Evolutionary conservation across 257 asterid species (phyloP), one percentile per base, ranked within the genome.

Genomic region (Solanum infundibuliforme): DNA sequence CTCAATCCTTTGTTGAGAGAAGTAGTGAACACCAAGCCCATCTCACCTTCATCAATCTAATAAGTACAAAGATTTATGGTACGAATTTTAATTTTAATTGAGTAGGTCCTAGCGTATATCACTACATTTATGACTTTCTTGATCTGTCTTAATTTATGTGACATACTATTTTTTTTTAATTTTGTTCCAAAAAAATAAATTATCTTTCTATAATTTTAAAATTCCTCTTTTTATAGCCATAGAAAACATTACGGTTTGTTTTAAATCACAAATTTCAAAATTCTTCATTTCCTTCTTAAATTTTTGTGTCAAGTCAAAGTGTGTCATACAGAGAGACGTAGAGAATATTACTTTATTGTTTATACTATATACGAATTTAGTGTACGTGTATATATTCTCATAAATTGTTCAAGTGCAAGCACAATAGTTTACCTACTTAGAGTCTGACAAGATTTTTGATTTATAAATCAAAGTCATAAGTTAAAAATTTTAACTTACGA

Each of bases 131-230:
- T 66, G 25, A 21, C 29, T 60, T 23, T 23, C 12, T 20, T 0
- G 0, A 18, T 52, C 12, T 23, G 6, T 60, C 13, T 8, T 9
- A 4, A 60, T 21, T 60, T 60, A 21, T 60, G 6, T 21, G 68
- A 60, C 5, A 55, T 4, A 8, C 6, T 5, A 2, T 1, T 18
- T 4, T 23, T 11, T 66, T 2, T 3, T 0, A 38, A 39, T 1
- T 41, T 41, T 11, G 2, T 65, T 12, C 5, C 4, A 5, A 25
- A 25, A 25, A 65, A 3, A 6, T 4, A 0, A 2, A 2, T 5
- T 6, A 25, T 66, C 8, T 5, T 25, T 27, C 1, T 66, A 66
- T 25, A 11, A n/a, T 7, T 25, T 11, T 25, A 65, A 25, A n/a
- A 65, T 25, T 2, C 0, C 2, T 66, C 0, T 25, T 11, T 25